Base-by-base conservation (phyloP, 805 yeast species). In the Phaffomyces opuntiae region DNA sequence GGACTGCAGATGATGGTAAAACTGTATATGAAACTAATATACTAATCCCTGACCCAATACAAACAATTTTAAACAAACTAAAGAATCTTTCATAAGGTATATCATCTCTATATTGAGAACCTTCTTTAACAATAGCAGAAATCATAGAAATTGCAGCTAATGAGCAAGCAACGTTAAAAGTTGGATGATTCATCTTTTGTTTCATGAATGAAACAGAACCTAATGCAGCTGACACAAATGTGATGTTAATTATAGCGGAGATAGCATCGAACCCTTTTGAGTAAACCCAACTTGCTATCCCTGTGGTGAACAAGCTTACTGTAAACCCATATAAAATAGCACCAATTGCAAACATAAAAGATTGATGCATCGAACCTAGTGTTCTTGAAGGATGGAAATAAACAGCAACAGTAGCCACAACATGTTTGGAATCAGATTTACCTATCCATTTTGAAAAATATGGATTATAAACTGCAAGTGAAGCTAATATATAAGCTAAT, bases 301-400 rank as follows among this genome's bases (percentile, higher is more conserved):
- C 57, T 62, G 85, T 73, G 40, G 86, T 73, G 1, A 67, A 51
- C 14, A 78, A 60, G 5, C 85, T 73, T 9, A 81, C 72, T 0
- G 69, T 45, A 45, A 78, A 73, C 38, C 80, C 75, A 64, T 70
- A 87, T 5, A 67, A 43, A 14, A 85, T 62, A 1, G 88, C 68
- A 3, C 76, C 47, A 0, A 71, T 53, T 4, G 82, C 90, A 63
- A 78, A 87, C 38, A 77, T 58, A 16, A 83, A 61, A 12, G 89
- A 80, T 57, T 87, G 88, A 49, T 80, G 74, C 91, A 87, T 87
- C 17, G 87, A 77, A 0, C 96, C 96, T 46, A 77, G 75, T 0
- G 93, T 74, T 41, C 95, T 63, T 2, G 90, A 75, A 0, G 95
- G 88, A 57, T 87, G 93, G 68, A 87, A 87, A 62, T 87, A 87